Base-by-base conservation (phyloP, 2,329 filamentous ascomycete species). In the Claviceps cyperi region DNA sequence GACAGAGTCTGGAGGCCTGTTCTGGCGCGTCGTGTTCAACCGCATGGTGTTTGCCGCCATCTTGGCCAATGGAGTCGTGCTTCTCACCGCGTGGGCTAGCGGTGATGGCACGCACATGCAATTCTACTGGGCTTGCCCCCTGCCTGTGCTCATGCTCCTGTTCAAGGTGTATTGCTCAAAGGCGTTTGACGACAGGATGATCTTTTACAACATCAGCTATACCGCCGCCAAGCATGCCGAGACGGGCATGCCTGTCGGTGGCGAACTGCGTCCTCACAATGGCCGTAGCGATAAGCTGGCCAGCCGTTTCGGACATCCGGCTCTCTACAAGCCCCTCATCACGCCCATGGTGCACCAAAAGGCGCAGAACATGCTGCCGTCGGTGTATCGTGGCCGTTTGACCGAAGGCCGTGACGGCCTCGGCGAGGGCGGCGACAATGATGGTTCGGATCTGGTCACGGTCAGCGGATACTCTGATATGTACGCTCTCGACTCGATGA, bases 271-370 rank as follows among this genome's bases (percentile, higher is more conserved):
- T 28, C 41, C 8, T n/a, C 40, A 28, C 48, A 70, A 72, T 15
- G 62, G 71, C 63, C 78, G 76, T 59, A 82, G 67, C 62, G 89
- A 84, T 64, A 84, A 78, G 59, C 77, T 89, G 50, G 84, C 78
- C 52, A 81, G 80, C 22, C 78, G 86, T 24, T 98, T 96, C 62
- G 90, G 89, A 2, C 88, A 98, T 63, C 92, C 91, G 1, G 89
- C 86, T 4, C 74, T 97, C 15, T 95, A 92, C 71, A 86, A 85
- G 65, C 84, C 86, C 3, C 75, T 97, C 19, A 90, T 91, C 58
- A 94, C 89, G 0, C 91, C 91, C 2, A 96, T 97, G 90, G 91
- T 97, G 3, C 84, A 94, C 59, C 84, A 87, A 49, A 94, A 86
- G 66, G 87, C 88, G 2, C 86, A 92, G 59, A 89, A 92, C 52